Evolutionary conservation across 2,329 filamentous ascomycete species (phyloP).

Genomic region (Penicillium rolfsii): DNA sequence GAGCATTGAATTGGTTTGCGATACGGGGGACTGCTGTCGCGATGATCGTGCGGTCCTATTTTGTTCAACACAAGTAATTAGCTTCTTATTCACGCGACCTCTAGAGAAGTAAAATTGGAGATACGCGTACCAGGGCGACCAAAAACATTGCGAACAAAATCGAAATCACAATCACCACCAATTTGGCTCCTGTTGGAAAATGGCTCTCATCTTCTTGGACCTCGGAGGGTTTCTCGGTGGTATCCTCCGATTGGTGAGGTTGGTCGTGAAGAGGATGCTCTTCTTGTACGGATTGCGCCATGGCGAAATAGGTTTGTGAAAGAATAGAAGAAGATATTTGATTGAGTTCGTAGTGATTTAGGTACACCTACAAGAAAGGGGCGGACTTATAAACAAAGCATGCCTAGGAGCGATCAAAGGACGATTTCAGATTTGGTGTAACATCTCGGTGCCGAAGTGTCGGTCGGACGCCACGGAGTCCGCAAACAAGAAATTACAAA

Average conservation of each 20-base stretch:
- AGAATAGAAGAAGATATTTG: neutral
- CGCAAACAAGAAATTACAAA: too few relatives aligned
- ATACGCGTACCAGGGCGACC: constrained; percentile 16
- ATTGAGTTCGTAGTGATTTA: neutral
- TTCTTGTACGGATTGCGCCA: neutral
- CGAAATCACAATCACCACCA: constrained; percentile 2
- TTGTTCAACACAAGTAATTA: neutral
- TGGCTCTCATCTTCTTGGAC: neutral
- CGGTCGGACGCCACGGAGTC: too few relatives aligned
- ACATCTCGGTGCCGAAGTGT: neutral
- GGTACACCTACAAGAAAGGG: neutral
- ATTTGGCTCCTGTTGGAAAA: constrained; percentile 3
- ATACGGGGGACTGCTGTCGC: constrained; percentile 21
- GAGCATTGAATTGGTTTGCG: constrained; percentile 19
- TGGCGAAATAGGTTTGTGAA: neutral
- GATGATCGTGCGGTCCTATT: constrained; percentile 23
- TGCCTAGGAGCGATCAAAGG: neutral
- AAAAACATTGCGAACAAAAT: constrained; percentile 18
- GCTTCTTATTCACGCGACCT: neutral
- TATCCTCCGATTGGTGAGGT: neutral
- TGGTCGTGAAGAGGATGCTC: neutral
- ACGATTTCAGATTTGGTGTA: too few relatives aligned
- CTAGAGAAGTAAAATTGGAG: neutral
- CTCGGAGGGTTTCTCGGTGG: neutral
- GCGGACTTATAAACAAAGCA: neutral